Evolutionary conservation across 306 rosid species (phyloP).

Genomic region (Prunus fruticosa): DNA sequence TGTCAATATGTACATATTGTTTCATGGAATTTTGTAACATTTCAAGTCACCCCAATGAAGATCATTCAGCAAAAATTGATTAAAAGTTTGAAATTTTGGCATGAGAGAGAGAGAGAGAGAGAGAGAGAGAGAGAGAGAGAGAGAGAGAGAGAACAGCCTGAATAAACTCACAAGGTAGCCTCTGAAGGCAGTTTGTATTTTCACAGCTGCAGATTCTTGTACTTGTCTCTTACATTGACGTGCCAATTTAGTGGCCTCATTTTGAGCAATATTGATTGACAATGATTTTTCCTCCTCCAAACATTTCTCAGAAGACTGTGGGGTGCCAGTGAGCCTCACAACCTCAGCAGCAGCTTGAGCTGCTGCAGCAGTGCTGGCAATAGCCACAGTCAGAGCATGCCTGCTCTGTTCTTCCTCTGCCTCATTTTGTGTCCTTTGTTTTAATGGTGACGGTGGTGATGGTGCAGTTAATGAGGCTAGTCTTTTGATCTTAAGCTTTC

Average conservation of each 20-base stretch:
- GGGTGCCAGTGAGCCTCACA: conserved; percentile 38
- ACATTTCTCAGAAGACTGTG: conserved; percentile 29
- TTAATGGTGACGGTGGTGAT: conserved; percentile 22
- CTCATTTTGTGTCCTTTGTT: conserved; percentile 26
- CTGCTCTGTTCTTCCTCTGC: conserved; percentile 61
- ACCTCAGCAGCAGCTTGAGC: conserved; percentile 58
- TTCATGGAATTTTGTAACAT: neutral
- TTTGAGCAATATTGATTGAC: conserved; percentile 21
- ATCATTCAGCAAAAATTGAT: neutral
- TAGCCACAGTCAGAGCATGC: conserved; percentile 54
- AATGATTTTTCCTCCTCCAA: conserved; percentile 20
- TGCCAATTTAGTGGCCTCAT: conserved; percentile 25
- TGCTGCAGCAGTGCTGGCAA: conserved; percentile 54
- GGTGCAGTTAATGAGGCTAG: conserved; percentile 54
- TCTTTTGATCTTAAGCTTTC: conserved; percentile 57
- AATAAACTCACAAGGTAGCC: conserved; percentile 78
- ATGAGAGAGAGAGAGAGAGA: neutral
- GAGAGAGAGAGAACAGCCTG: neutral
- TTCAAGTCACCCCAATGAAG: neutral
- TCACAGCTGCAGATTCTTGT: conserved; percentile 56
- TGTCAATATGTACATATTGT: too few relatives aligned
- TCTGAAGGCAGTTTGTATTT: conserved; percentile 75
- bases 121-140: neutral
- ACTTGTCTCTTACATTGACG: conserved; percentile 32
- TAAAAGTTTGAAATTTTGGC: neutral